Evolutionary conservation across 1,284 basidiomycete species (phyloP).

Genomic region (Ustilago crameri): DNA sequence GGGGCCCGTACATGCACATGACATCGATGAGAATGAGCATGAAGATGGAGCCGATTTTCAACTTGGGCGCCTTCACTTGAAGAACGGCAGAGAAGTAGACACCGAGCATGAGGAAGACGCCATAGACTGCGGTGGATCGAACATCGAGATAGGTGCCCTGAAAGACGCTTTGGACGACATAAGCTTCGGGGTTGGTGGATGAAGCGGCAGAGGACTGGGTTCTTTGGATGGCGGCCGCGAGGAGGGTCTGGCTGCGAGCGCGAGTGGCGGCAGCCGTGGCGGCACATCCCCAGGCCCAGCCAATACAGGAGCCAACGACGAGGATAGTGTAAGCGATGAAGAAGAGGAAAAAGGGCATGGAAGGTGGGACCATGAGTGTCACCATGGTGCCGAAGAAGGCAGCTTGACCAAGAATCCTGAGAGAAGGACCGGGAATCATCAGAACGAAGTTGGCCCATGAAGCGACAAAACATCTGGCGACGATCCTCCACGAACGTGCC

Average conservation of each 20-base stretch:
- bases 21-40: constrained; percentile 55
- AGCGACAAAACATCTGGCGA: constrained; percentile 63
- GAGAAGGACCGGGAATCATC: constrained; percentile 56
- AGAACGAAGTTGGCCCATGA: constrained; percentile 60
- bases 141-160: constrained; percentile 78
- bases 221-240: constrained; percentile 71
- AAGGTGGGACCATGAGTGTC: constrained; percentile 62
- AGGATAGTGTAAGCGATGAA: constrained; percentile 72
- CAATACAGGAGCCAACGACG: constrained; percentile 75
- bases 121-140: constrained; percentile 73
- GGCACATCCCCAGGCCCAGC: constrained; percentile 80
- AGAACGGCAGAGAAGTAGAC: constrained; percentile 75
- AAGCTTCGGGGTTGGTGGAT: constrained; percentile 61
- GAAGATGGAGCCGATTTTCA: constrained; percentile 73
- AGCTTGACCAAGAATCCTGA: constrained; percentile 60
- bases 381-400: constrained; percentile 63
- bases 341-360: constrained; percentile 58
- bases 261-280: constrained; percentile 77
- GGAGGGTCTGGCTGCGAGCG: constrained; percentile 73
- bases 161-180: constrained; percentile 72
- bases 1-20: constrained; percentile 70
- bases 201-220: constrained; percentile 66
- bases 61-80: constrained; percentile 75
- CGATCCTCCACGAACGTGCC: constrained; percentile 33
- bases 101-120: constrained; percentile 78